Percentiles rank a stretch among this genome's conserved stretches.
Evolutionary conservation across 345 rosid genomes (phyloP).

Genomic region (Citrus medica): DNA sequence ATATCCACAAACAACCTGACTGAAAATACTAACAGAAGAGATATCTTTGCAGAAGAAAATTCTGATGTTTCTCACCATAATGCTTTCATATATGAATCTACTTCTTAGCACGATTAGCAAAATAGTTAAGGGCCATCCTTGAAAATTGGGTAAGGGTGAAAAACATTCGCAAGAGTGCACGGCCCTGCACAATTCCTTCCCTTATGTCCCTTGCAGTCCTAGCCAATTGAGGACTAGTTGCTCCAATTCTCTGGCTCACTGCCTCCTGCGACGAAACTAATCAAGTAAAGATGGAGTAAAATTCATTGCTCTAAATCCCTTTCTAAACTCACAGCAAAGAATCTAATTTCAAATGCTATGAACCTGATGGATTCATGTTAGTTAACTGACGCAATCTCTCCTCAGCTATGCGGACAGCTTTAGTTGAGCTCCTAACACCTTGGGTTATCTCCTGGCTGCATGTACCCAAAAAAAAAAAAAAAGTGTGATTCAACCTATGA

Average conservation of each 20-base stretch:
- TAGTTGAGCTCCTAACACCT: conserved; percentile 78
- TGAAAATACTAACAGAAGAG: background rate
- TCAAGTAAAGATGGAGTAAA: conserved; percentile 56
- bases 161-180: conserved; percentile 48
- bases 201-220: conserved; percentile 47
- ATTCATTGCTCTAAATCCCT: conserved; percentile 16
- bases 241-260: conserved; percentile 30
- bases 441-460: conserved; percentile 78
- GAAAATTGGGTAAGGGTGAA: conserved; percentile 48
- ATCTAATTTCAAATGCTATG: background rate
- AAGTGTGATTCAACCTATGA: background rate
- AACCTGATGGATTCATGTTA: conserved; percentile 53
- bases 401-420: conserved; percentile 79
- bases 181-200: conserved; percentile 71
- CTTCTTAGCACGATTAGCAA: conserved; percentile 42
- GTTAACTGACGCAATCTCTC: conserved; percentile 67
- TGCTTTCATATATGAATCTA: conserved; percentile 22
- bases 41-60: background rate
- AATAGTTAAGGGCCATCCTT: conserved; percentile 36
- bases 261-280: conserved; percentile 75
- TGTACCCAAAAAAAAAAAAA: background rate
- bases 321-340: background rate
- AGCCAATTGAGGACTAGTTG: conserved; percentile 50
- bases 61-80: conserved; percentile 24
- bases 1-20: conserved; percentile 2